Evolutionary conservation across 2,329 filamentous ascomycete species (phyloP).

Genomic region (Monosporascus ibericus): DNA sequence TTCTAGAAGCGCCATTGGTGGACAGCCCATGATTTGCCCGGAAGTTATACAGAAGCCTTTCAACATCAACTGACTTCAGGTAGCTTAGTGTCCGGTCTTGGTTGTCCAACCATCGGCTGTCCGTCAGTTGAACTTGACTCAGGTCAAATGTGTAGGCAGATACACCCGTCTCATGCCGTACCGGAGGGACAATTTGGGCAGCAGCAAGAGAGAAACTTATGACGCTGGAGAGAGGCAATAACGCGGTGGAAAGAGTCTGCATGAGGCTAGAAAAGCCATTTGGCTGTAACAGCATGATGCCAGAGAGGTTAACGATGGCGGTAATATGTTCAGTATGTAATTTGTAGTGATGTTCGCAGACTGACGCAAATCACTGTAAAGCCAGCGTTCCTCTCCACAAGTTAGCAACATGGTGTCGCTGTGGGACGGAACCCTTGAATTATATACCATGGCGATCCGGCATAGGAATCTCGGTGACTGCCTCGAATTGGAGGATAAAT

Average conservation of each 20-base stretch:
- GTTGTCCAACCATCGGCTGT: constrained; percentile 35
- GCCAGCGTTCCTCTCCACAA: too few species aligned
- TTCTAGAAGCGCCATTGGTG: constrained; percentile 37
- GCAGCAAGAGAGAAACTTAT: not conserved
- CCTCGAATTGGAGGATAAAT: too few species aligned
- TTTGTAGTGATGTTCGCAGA: too few species aligned
- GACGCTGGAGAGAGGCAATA: not conserved
- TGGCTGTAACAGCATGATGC: not conserved
- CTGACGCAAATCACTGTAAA: too few species aligned
- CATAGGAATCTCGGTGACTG: too few species aligned
- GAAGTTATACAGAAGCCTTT: constrained; percentile 44
- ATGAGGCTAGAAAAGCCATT: not conserved
- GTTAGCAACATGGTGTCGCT: too few species aligned
- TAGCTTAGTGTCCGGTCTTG: constrained; percentile 42
- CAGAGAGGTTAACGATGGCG: too few species aligned
- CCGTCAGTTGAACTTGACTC: constrained; percentile 31
- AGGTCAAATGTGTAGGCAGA: constrained; percentile 32
- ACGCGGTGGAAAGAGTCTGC: not conserved
- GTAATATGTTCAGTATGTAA: too few species aligned
- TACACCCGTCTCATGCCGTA: constrained; percentile 24
- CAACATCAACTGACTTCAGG: constrained; percentile 36
- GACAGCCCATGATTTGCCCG: constrained; percentile 38
- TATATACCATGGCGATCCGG: too few species aligned
- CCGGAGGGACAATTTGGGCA: constrained; percentile 21
- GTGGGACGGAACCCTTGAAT: too few species aligned